Conservation (phyloP, 148 eudicot species). For the Spergularia bocconei region DNA sequence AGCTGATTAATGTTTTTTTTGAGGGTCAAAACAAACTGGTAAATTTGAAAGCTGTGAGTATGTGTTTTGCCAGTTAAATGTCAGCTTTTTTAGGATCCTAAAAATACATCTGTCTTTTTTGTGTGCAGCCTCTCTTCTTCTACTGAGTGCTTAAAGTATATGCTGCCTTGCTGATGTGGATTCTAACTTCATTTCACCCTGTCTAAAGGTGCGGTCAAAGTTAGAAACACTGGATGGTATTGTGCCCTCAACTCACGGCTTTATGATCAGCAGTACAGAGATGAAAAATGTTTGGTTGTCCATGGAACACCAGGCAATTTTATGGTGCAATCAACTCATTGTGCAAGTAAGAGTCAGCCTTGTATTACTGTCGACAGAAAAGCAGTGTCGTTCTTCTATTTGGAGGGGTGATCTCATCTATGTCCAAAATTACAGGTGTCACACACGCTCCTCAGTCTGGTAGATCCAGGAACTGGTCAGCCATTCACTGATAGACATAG, state of each 20-base stretch:
- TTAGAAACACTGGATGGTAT: constrained; percentile 87
- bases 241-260: constrained; percentile 87
- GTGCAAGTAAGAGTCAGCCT: constrained; percentile 59
- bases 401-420: constrained; percentile 24
- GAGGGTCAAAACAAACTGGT: too few relatives aligned
- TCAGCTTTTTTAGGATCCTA: background rate
- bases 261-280: constrained; percentile 74
- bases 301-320: constrained; percentile 94
- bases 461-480: constrained; percentile 64
- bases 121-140: constrained; percentile 3
- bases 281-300: constrained; percentile 97
- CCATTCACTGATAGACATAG: constrained; percentile 56
- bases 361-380: constrained; percentile 4
- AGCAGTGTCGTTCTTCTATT: background rate
- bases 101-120: constrained; percentile 1
- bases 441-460: constrained; percentile 83
- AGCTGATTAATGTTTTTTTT: too few relatives aligned
- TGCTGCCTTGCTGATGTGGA: constrained; percentile 7
- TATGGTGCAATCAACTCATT: constrained; percentile 95
- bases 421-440: constrained; percentile 56
- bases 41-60: constrained; percentile 1
- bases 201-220: constrained; percentile 75
- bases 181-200: constrained; percentile 22
- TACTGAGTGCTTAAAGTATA: constrained; percentile 14
- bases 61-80: background rate